Percentiles rank a stretch among this genome's conserved stretches.
These are phyloP conservation scores for Excoecaria agallocha DNA, from an alignment of 345 rosid genomes.

Conservation along the genomic window DNA sequence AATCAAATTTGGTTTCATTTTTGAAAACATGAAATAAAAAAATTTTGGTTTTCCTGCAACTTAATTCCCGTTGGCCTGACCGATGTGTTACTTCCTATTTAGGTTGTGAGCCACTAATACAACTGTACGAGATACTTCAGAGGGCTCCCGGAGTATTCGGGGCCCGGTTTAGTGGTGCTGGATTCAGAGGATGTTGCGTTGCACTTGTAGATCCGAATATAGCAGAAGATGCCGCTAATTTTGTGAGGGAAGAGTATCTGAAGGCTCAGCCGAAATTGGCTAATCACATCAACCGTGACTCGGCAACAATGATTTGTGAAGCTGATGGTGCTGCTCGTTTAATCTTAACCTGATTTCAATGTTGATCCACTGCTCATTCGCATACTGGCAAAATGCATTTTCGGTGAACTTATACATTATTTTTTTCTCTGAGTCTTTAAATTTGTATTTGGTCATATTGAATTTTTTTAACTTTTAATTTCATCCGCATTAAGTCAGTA, in stretches of 20 bases:
- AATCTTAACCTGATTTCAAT: conserved; percentile 24
- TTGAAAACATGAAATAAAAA: no score
- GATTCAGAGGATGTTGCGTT: conserved; percentile 87
- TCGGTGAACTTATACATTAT: no score
- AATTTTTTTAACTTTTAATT: no score
- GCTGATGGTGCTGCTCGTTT: conserved; percentile 68
- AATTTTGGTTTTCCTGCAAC: no score
- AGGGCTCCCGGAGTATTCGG: conserved; percentile 69
- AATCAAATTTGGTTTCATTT: no score
- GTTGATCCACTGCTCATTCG: conserved; percentile 1
- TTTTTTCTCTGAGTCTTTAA: no score
- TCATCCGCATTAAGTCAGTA: no score
- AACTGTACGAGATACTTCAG: conserved; percentile 65
- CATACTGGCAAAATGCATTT: no score
- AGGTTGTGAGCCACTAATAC: conserved; percentile 82
- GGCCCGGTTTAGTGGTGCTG: conserved; percentile 91
- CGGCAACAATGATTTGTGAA: conserved; percentile 63
- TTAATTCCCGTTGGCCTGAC: background rate
- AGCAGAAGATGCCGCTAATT: conserved; percentile 65
- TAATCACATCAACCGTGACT: conserved; percentile 38
- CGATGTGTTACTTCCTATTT: background rate
- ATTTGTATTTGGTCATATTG: no score
- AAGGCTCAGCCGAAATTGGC: conserved; percentile 67
- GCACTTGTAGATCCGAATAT: conserved; percentile 59
- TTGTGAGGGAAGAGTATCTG: conserved; percentile 54